phyloP scores from a whole-genome alignment of 1,139 yeast genomes.

The Debaryomyces psychrophilus region DNA sequence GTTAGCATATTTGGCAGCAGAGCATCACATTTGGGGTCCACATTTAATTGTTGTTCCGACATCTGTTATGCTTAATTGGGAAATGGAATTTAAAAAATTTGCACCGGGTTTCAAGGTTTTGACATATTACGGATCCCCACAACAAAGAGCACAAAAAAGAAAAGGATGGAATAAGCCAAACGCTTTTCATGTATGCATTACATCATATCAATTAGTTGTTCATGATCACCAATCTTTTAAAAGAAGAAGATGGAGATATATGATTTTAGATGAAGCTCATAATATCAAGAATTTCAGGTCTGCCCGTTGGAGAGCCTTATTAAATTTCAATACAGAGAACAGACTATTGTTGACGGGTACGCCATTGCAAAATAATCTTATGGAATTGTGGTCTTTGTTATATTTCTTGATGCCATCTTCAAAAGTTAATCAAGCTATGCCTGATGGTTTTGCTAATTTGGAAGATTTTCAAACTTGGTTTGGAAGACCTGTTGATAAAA shows the following conservation, averaged over 20 bases:
- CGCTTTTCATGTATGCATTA: slow-evolving; percentile 94
- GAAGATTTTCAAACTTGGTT: slow-evolving; percentile 98
- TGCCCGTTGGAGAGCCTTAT: slow-evolving; percentile 93
- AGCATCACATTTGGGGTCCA: slow-evolving; percentile 96
- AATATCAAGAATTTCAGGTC: slow-evolving; percentile 95
- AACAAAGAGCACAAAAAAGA: slow-evolving; percentile 92
- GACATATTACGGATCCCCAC: slow-evolving; percentile 98
- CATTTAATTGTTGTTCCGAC: slow-evolving; percentile 97
- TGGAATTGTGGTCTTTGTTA: slow-evolving; percentile 91
- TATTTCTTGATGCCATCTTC: slow-evolving; percentile 95
- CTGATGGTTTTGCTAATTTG: slow-evolving; percentile 94
- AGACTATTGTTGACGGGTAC: slow-evolving; percentile 92
- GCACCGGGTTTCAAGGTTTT: slow-evolving; percentile 97
- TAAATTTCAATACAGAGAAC: slow-evolving; percentile 90
- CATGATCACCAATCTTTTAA: slow-evolving; percentile 95
- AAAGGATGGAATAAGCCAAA: slow-evolving; percentile 98
- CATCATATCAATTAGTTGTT: slow-evolving; percentile 93
- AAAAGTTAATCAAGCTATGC: slow-evolving; percentile 70
- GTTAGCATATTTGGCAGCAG: slow-evolving; percentile 87
- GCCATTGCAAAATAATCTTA: slow-evolving; percentile 87
- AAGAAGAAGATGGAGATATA: slow-evolving; percentile 90
- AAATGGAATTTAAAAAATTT: slow-evolving; percentile 97
- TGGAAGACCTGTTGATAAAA: slow-evolving; percentile 91
- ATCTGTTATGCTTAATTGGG: slow-evolving; percentile 99
- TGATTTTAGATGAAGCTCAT: slow-evolving; percentile 98